Conservation (phyloP, 1,284 basidiomycete species). For the Ceratobasidium sp. region DNA sequence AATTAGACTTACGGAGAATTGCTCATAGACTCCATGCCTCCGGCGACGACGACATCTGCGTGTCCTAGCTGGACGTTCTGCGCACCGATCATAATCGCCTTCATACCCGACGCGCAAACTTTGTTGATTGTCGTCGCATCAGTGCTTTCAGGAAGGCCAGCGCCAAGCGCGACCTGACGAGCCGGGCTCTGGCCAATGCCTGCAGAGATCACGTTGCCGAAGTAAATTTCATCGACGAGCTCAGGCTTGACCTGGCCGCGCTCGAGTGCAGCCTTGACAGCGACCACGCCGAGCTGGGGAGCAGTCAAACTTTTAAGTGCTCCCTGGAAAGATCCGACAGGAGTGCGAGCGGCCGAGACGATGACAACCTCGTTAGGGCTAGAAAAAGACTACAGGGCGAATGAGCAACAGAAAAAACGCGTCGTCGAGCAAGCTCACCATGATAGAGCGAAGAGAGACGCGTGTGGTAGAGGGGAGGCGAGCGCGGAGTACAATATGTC, state of each 20-base stretch:
- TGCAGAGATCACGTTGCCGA: slow-evolving; percentile 96
- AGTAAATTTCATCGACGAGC: slow-evolving; percentile 92
- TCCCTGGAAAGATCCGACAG: slow-evolving; percentile 94
- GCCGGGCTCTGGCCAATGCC: slow-evolving; percentile 96
- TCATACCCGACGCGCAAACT: slow-evolving; percentile 96
- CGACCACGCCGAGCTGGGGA: slow-evolving; percentile 87
- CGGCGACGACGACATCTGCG: slow-evolving; percentile 87
- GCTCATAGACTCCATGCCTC: slow-evolving; percentile 99
- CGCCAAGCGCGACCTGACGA: slow-evolving; percentile 89
- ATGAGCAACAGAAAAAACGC: slow-evolving; percentile 28
- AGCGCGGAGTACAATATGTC: slow-evolving; percentile 39
- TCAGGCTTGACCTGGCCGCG: slow-evolving; percentile 83
- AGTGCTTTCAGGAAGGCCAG: slow-evolving; percentile 84
- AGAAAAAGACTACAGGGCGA: slow-evolving; percentile 52
- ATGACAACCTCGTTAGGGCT: slow-evolving; percentile 87
- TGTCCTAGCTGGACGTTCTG: slow-evolving; percentile 92
- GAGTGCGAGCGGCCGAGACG: slow-evolving; percentile 93
- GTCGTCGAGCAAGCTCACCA: slow-evolving; percentile 46
- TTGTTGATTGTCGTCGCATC: slow-evolving; percentile 99
- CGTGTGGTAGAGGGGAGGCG: slow-evolving; percentile 39
- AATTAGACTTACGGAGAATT: slow-evolving; percentile 80
- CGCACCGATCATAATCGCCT: slow-evolving; percentile 91
- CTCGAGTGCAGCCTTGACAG: slow-evolving; percentile 90
- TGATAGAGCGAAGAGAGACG: slow-evolving; percentile 45
- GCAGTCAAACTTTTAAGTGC: slow-evolving; percentile 88